Evolutionary conservation across 2,329 filamentous ascomycete genomes (phyloP).

Genomic region (Coleophoma crateriformis): DNA sequence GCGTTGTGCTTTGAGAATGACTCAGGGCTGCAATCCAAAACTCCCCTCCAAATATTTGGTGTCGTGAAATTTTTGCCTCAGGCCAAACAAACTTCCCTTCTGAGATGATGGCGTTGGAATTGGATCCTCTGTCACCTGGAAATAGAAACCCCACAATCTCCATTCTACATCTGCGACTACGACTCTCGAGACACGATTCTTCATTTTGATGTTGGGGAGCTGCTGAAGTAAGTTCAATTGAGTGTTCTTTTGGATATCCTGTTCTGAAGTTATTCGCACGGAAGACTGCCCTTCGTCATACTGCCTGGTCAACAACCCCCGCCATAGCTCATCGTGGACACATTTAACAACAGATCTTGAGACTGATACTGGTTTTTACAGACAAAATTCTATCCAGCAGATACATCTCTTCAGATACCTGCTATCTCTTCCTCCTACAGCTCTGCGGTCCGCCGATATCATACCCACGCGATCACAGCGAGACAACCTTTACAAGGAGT

Average conservation of each 20-base stretch:
- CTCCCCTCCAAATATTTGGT: background rate
- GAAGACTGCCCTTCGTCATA: background rate
- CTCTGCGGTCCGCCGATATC: background rate
- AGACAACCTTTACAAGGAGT: constrained; percentile 13
- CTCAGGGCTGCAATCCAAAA: background rate
- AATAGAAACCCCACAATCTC: background rate
- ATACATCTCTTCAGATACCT: background rate
- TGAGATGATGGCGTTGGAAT: background rate
- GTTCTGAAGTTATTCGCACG: too few relatives aligned
- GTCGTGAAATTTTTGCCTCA: background rate
- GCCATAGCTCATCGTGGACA: background rate
- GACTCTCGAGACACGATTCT: background rate
- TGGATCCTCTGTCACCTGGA: background rate
- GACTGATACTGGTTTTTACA: background rate
- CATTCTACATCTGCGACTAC: background rate
- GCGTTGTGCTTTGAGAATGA: background rate
- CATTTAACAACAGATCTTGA: background rate
- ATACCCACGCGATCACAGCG: constrained; percentile 1
- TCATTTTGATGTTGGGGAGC: background rate
- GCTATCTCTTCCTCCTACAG: background rate
- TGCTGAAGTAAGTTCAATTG: constrained; percentile 1
- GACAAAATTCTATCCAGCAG: too few relatives aligned
- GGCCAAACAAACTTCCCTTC: background rate
- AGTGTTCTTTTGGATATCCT: background rate
- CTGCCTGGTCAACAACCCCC: background rate